A percentile compares a stretch with the other conserved stretches of the same genome.
Conservation (phyloP, 305 asterid genomes). For the Fraxinus ornus region DNA sequence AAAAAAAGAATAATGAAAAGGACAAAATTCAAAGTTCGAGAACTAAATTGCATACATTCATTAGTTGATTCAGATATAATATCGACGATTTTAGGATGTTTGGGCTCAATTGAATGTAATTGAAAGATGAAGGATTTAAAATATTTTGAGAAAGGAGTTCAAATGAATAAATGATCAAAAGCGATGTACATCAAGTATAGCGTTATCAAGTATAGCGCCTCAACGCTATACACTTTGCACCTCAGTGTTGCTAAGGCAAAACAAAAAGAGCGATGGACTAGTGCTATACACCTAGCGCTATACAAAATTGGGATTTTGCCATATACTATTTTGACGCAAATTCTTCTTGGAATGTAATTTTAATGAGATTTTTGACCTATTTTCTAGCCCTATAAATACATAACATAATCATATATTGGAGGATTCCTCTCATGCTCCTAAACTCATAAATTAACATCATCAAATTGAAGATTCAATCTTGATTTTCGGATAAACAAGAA, state of each 20-base stretch:
- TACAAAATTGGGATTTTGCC: neutral
- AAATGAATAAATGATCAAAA: neutral
- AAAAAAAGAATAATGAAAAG: neutral
- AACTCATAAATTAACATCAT: no score
- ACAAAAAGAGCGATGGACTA: neutral
- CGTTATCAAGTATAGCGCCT: neutral
- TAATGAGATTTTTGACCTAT: neutral
- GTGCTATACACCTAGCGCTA: neutral
- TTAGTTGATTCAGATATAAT: neutral
- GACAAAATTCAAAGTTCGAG: neutral
- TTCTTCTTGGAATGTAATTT: neutral
- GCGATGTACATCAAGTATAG: no score
- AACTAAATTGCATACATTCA: neutral
- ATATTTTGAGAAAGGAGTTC: neutral
- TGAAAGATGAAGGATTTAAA: neutral
- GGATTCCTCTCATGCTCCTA: neutral
- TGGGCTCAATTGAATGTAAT: neutral
- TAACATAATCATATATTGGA: neutral
- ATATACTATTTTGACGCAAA: neutral
- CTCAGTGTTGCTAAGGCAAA: neutral
- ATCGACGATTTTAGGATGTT: neutral
- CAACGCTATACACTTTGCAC: neutral
- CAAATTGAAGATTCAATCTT: neutral
- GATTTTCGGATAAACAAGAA: neutral
- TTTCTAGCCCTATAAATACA: neutral